Percentiles rank a stretch among this genome's conserved stretches.
These are phyloP conservation scores for Chytriomyces sp. DNA, from an alignment of 192 early-diverging fungal genomes.

Conservation along the genomic window DNA sequence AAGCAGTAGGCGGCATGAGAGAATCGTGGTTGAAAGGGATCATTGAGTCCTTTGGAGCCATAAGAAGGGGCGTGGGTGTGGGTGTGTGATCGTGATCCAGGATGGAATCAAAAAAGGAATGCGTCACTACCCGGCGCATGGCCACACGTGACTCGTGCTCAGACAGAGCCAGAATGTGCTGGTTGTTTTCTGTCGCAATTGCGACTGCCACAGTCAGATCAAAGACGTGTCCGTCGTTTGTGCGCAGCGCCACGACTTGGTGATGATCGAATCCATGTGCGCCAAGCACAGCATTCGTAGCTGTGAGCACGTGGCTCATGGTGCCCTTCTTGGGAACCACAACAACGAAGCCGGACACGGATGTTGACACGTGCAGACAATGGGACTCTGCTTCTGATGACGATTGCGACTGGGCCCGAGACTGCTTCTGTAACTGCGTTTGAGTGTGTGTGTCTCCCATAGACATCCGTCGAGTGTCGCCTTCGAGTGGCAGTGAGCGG, in stretches of 20 bases:
- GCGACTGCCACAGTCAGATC: background rate
- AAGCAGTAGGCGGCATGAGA: background rate
- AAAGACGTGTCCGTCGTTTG: slow-evolving; percentile 22
- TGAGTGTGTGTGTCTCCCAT: too few species aligned
- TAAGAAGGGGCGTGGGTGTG: too few species aligned
- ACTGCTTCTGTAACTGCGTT: too few species aligned
- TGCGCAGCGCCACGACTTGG: slow-evolving; percentile 5
- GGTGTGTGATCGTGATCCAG: background rate
- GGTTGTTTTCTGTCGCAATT: background rate
- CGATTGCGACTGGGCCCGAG: too few species aligned
- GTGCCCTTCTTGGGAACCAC: too few species aligned
- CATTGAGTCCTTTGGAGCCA: background rate
- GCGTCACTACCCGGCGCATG: background rate
- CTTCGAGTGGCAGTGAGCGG: too few species aligned
- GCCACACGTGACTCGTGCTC: background rate
- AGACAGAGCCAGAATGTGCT: slow-evolving; percentile 24
- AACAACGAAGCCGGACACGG: too few species aligned
- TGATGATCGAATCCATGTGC: background rate
- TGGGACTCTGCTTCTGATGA: too few species aligned
- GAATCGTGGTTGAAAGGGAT: background rate
- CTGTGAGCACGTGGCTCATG: too few species aligned
- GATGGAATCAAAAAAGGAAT: slow-evolving; percentile 16
- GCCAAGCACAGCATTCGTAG: too few species aligned
- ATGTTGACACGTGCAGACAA: too few species aligned
- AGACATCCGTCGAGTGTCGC: too few species aligned